Percentiles rank a stretch among this genome's conserved stretches.
Conservation (phyloP, 2,329 filamentous ascomycete species). For the Aspergillus ibericus region DNA sequence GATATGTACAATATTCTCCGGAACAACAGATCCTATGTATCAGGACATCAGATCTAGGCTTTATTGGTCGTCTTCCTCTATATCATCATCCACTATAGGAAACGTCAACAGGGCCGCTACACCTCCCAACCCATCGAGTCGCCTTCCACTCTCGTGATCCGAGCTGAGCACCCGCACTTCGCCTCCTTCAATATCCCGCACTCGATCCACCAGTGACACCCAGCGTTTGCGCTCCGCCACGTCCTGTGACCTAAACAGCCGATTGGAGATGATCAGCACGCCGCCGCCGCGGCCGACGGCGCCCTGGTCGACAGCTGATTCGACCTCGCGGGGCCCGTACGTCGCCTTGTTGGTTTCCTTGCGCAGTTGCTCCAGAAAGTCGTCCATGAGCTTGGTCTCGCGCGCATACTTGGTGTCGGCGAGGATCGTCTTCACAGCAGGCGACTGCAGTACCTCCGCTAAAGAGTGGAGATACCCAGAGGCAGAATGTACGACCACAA, state of each 20-base stretch:
- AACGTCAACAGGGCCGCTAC: conserved; percentile 91
- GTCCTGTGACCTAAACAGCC: conserved; percentile 80
- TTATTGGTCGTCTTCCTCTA: conserved; percentile 49
- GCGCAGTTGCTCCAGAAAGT: conserved; percentile 74
- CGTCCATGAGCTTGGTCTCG: conserved; percentile 82
- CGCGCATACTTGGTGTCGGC: conserved; percentile 84
- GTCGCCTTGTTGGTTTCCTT: conserved; percentile 85
- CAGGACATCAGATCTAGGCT: too few species aligned
- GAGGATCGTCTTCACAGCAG: conserved; percentile 73
- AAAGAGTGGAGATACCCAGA: conserved; percentile 85
- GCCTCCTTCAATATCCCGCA: conserved; percentile 76
- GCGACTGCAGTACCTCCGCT: conserved; percentile 80
- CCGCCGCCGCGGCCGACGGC: conserved; percentile 86
- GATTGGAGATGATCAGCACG: conserved; percentile 81
- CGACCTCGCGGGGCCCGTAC: conserved; percentile 83
- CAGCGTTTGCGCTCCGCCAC: conserved; percentile 74
- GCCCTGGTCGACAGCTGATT: conserved; percentile 78
- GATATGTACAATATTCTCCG: too few species aligned
- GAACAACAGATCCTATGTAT: background rate
- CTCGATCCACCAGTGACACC: conserved; percentile 82
- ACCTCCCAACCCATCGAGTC: conserved; percentile 78
- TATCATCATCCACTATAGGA: conserved; percentile 77
- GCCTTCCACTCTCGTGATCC: conserved; percentile 88
- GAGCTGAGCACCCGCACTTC: conserved; percentile 88
- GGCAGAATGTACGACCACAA: conserved; percentile 74